Evolutionary conservation across 192 early-diverging fungal species (phyloP), one percentile per base, ranked within the genome.

Genomic region (Backusella liffmaniae): DNA sequence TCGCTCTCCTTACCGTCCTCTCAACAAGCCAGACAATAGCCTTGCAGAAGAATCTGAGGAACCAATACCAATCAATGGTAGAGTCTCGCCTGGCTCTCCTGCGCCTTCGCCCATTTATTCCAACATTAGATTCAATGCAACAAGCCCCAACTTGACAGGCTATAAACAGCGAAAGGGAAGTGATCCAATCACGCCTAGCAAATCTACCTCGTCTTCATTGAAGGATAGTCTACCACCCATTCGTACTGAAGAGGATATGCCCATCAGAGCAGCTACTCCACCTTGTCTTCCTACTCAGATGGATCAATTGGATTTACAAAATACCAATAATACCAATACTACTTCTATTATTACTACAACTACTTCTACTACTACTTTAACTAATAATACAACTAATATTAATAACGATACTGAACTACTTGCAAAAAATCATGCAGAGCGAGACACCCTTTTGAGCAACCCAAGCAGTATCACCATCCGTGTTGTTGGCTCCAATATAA

Each of bases 401-500:
- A 32, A 67, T 9, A 21, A 67, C 5, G n/a, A 67, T 32, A 10
- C 16, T 9, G 66, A 67, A 15, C 30, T 35, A 71, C 32, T 29
- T 29, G 21, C 21, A 12, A 53, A 59, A 49, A 23, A 59, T 49
- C 18, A 53, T 12, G 34, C 62, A 32, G 49, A 34, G 51, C 4
- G 4, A 30, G 5, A 51, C 15, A 34, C 8, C 21, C 68, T 34
- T 46, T 53, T 15, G 15, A 13, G 5, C 3, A 5, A 68, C 21
- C 4, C n/a, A 67, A 36, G 51, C 69, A 23, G 36, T 18, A 51
- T 83, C 4, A 39, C 59, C 37, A 67, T 90, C 8, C 76, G 77
- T 9, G 83, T 90, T 0, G 73, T 85, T 21, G 84, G 85, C 16
- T 85, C 85, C 18, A 90, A 82, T 36, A 86, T 96, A 73, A 91